These are phyloP conservation scores for Bruguiera parviflora DNA, from an alignment of 345 rosid species.

Conservation along the genomic window DNA sequence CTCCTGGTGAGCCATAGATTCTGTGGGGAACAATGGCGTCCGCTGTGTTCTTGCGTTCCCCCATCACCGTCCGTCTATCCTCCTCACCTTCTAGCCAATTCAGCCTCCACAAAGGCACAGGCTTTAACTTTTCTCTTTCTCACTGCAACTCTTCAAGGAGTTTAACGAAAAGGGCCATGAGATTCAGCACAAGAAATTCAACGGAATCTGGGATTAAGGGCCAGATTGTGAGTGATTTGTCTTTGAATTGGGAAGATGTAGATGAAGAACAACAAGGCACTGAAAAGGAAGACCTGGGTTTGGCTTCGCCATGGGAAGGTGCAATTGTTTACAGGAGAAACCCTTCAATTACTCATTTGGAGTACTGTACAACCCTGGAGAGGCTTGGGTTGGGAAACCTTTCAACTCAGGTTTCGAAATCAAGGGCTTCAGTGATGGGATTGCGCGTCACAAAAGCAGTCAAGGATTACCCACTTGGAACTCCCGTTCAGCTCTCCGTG, in stretches of 20 bases:
- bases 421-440: constrained; percentile 81
- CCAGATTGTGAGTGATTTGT: constrained; percentile 37
- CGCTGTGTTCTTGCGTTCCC: too few relatives aligned
- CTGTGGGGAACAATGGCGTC: too few relatives aligned
- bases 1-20: too few relatives aligned
- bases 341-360: constrained; percentile 64
- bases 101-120: too few relatives aligned
- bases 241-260: constrained; percentile 59
- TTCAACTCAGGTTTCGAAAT: constrained; percentile 62
- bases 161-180: constrained; percentile 11
- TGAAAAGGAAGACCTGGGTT: constrained; percentile 22
- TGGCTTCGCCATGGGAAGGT: constrained; percentile 81
- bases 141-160: too few relatives aligned
- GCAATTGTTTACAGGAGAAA: constrained; percentile 73
- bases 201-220: constrained; percentile 17
- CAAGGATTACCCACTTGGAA: constrained; percentile 77
- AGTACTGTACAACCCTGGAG: constrained; percentile 88
- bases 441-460: constrained; percentile 81
- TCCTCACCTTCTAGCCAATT: too few relatives aligned
- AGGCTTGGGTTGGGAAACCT: constrained; percentile 79
- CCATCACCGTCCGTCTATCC: too few relatives aligned
- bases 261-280: constrained; percentile 36
- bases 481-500: constrained; percentile 85
- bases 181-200: constrained; percentile 24
- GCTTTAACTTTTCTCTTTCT: too few relatives aligned